Conservation (phyloP, 495 filamentous ascomycete species). For the Sphaerosporella brunnea region DNA sequence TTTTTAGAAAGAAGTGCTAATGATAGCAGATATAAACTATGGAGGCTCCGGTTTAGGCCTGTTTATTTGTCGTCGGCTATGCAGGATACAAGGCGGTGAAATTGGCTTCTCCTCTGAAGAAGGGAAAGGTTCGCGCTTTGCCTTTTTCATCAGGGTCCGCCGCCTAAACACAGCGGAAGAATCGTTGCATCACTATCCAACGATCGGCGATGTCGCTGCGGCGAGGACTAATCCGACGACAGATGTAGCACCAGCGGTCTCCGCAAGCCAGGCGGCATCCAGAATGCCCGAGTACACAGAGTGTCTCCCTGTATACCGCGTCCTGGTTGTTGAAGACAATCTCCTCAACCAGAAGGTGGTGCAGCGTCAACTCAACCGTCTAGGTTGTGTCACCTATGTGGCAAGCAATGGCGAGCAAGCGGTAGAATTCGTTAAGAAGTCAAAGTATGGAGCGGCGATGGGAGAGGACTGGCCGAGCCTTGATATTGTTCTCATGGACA, state of each 20-base stretch:
- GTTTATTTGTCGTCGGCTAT: slow-evolving; percentile 63
- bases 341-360: slow-evolving; percentile 85
- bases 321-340: slow-evolving; percentile 85
- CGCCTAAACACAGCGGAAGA: slow-evolving; percentile 26
- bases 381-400: slow-evolving; percentile 52
- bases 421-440: slow-evolving; percentile 62
- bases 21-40: slow-evolving; percentile 65
- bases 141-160: slow-evolving; percentile 58
- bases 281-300: too few species aligned
- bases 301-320: slow-evolving; percentile 23
- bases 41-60: slow-evolving; percentile 70
- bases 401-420: slow-evolving; percentile 82
- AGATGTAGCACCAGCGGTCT: neutral
- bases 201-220: too few species aligned
- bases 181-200: too few species aligned
- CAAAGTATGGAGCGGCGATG: slow-evolving; percentile 37
- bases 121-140: slow-evolving; percentile 65
- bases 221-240: neutral
- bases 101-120: slow-evolving; percentile 60
- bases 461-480: slow-evolving; percentile 15
- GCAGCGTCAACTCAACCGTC: slow-evolving; percentile 48
- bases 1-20: too few species aligned
- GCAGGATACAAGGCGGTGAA: slow-evolving; percentile 72
- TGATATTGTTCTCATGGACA: slow-evolving; percentile 3
- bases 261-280: neutral